Conservation (phyloP, 2,329 filamentous ascomycete species). For the Colletotrichum musae region DNA sequence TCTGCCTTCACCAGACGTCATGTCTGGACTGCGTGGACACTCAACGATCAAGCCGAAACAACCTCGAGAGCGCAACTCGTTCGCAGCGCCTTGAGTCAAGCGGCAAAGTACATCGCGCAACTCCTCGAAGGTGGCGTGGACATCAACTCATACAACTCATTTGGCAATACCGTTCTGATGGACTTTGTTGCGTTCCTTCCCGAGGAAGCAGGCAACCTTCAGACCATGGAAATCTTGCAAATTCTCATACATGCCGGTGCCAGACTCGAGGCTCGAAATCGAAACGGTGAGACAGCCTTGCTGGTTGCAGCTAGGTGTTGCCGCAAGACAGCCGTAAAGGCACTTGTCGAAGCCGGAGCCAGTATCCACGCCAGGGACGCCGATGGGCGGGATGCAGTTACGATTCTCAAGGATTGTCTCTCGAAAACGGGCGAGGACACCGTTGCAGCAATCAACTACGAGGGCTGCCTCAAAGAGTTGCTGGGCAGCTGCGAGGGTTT, state of each 20-base stretch:
- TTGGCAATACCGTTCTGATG: conserved; percentile 2
- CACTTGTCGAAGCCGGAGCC: neutral
- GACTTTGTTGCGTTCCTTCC: conserved; percentile 2
- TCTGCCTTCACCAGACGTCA: no score
- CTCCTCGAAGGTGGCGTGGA: neutral
- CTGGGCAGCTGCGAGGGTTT: conserved; percentile 35
- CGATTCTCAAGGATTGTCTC: neutral
- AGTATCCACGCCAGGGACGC: neutral
- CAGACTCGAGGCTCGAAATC: neutral
- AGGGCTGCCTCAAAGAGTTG: conserved; percentile 43
- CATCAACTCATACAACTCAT: conserved; percentile 1
- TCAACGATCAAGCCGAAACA: neutral
- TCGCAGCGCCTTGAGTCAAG: neutral
- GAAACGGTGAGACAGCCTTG: neutral
- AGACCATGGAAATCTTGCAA: neutral
- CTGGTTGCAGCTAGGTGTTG: neutral
- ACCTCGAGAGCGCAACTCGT: neutral
- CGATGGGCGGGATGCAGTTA: neutral
- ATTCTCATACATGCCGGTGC: neutral
- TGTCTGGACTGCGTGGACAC: neutral
- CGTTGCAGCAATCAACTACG: neutral
- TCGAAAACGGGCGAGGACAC: neutral
- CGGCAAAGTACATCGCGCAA: neutral
- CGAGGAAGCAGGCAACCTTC: neutral
- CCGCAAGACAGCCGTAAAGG: neutral